These are phyloP conservation scores for Gypsophila paniculata DNA, from an alignment of 179 eudicot species.

Conservation along the genomic window DNA sequence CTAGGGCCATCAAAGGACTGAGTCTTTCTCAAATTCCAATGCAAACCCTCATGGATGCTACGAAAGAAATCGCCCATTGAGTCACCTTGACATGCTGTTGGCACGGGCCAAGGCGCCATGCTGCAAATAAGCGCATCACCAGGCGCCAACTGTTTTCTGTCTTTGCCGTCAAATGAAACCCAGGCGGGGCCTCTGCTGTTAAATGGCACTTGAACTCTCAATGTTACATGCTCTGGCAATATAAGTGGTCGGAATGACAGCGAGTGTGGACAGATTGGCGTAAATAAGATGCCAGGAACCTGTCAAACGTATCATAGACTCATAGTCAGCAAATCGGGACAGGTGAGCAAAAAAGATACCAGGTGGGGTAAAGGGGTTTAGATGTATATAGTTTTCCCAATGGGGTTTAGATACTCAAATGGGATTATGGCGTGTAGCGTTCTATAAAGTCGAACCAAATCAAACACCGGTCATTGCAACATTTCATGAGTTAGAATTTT, in stretches of 20 bases:
- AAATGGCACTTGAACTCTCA: slow-evolving; percentile 79
- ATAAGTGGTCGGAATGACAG: slow-evolving; percentile 93
- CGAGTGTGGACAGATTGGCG: slow-evolving; percentile 97
- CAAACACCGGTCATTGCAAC: no score
- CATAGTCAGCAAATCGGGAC: background rate
- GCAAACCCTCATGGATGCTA: slow-evolving; percentile 91
- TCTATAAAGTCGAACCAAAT: no score
- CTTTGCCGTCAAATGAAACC: slow-evolving; percentile 96
- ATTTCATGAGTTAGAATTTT: no score
- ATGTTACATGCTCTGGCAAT: slow-evolving; percentile 81
- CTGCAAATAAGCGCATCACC: slow-evolving; percentile 95
- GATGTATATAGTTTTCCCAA: no score
- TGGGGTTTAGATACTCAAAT: no score
- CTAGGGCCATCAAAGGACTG: slow-evolving; percentile 74
- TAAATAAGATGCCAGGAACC: slow-evolving; percentile 94
- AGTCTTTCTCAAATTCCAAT: slow-evolving; percentile 92
- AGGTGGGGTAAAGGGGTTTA: no score
- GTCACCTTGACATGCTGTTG: slow-evolving; percentile 81
- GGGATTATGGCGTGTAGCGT: no score
- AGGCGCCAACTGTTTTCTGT: slow-evolving; percentile 62
- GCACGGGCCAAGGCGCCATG: slow-evolving; percentile 98
- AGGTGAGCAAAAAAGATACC: background rate
- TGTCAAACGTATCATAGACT: slow-evolving; percentile 26
- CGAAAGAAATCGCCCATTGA: slow-evolving; percentile 82
- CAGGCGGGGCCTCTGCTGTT: slow-evolving; percentile 87